These are phyloP conservation scores for Trypanosoma avium DNA, from an alignment of 208 protist species.

Conservation along the genomic window DNA sequence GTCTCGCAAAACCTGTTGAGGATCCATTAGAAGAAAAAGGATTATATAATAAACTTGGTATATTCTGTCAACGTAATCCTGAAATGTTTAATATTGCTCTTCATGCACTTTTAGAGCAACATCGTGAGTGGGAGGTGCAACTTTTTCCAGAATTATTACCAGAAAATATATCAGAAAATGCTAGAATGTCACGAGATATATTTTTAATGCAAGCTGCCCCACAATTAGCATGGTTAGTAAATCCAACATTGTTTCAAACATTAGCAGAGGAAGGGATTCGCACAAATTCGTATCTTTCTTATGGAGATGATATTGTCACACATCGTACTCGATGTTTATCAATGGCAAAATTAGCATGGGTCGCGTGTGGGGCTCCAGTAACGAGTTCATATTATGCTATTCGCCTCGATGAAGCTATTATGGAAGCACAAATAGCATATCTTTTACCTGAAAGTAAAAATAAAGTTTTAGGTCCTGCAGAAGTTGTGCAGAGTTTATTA, in stretches of 20 bases:
- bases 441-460: constrained; percentile 38
- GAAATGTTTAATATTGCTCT: constrained; percentile 49
- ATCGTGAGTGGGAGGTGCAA: constrained; percentile 78
- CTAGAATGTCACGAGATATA: constrained; percentile 34
- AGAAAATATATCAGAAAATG: constrained; percentile 6
- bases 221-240: constrained; percentile 77
- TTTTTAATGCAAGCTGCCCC: constrained; percentile 66
- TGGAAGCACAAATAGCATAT: constrained; percentile 34
- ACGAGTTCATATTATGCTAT: constrained; percentile 37
- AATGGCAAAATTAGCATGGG: constrained; percentile 55
- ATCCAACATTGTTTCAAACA: constrained; percentile 48
- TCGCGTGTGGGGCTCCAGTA: constrained; percentile 38
- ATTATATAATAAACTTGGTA: constrained; percentile 46
- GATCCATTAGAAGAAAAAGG: constrained; percentile 37
- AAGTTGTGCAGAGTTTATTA: constrained; percentile 62
- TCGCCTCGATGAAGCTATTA: constrained; percentile 41
- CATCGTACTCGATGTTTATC: constrained; percentile 63
- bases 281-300: constrained; percentile 34
- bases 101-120: constrained; percentile 39
- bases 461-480: constrained; percentile 45
- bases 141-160: constrained; percentile 61
- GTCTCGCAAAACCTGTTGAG: constrained; percentile 49
- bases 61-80: constrained; percentile 53
- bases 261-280: constrained; percentile 47
- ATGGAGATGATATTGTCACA: constrained; percentile 46